Conservation (phyloP, 106 monocot species). For the Triglochin maritima region DNA sequence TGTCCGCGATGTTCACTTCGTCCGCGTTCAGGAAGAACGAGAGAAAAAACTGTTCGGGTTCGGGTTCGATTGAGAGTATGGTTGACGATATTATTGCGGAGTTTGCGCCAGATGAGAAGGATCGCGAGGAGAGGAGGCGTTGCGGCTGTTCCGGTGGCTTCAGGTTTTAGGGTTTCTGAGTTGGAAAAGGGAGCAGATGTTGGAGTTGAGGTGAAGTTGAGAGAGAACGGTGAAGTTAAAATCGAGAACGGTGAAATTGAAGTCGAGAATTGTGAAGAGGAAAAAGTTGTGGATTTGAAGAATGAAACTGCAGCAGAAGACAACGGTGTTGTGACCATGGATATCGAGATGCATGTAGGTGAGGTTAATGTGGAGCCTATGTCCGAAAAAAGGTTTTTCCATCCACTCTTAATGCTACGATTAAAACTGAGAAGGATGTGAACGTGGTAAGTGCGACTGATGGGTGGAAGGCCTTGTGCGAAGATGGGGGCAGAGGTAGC, state of each 20-base stretch:
- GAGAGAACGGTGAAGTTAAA: too few relatives aligned
- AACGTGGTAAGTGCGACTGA: slow-evolving; percentile 37
- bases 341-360: slow-evolving; percentile 4
- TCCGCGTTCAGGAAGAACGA: slow-evolving; percentile 56
- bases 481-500: slow-evolving; percentile 11
- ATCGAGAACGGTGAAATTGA: slow-evolving; percentile 1
- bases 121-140: slow-evolving; percentile 51
- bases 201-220: too few relatives aligned
- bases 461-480: slow-evolving; percentile 42
- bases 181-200: background rate
- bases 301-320: slow-evolving; percentile 1
- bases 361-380: slow-evolving; percentile 15
- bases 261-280: slow-evolving; percentile 13
- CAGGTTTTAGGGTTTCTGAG: background rate
- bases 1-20: slow-evolving; percentile 77
- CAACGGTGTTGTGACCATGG: background rate
- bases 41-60: slow-evolving; percentile 25
- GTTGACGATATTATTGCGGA: slow-evolving; percentile 81
- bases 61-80: slow-evolving; percentile 47
- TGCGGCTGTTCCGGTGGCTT: background rate
- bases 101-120: slow-evolving; percentile 63
- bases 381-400: slow-evolving; percentile 15
- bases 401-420: slow-evolving; percentile 42
- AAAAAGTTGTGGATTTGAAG: background rate
- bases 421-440: slow-evolving; percentile 29